Conservation (phyloP, 2,329 filamentous ascomycete genomes). For the Talaromyces sp. region DNA sequence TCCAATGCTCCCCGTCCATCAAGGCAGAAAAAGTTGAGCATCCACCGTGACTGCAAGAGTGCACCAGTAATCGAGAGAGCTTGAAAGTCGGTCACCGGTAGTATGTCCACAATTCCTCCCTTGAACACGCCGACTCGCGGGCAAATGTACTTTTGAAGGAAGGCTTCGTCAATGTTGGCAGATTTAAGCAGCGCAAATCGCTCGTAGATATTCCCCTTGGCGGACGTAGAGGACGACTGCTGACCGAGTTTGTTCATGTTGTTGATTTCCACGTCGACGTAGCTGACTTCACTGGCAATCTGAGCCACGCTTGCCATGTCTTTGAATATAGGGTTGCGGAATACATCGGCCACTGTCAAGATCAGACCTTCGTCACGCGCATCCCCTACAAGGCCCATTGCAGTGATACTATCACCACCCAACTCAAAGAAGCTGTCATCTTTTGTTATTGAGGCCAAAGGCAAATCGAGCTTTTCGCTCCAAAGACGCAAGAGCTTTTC, state of each 20-base stretch:
- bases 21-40: slow-evolving; percentile 54
- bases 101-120: slow-evolving; percentile 51
- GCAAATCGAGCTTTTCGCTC: slow-evolving; percentile 31
- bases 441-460: slow-evolving; percentile 26
- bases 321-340: slow-evolving; percentile 37
- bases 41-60: slow-evolving; percentile 36
- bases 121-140: slow-evolving; percentile 48
- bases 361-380: slow-evolving; percentile 35
- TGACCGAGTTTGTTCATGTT: slow-evolving; percentile 15
- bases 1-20: slow-evolving; percentile 42
- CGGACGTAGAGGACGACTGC: slow-evolving; percentile 11
- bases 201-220: slow-evolving; percentile 8
- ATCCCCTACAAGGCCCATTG: slow-evolving; percentile 38
- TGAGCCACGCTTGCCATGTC: slow-evolving; percentile 32
- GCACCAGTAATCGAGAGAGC: slow-evolving; percentile 32
- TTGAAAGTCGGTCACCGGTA: slow-evolving; percentile 51
- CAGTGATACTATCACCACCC: slow-evolving; percentile 37
- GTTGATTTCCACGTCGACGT: slow-evolving; percentile 15
- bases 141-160: slow-evolving; percentile 46
- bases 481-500: slow-evolving; percentile 34
- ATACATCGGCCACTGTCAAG: slow-evolving; percentile 41
- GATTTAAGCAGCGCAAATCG: slow-evolving; percentile 13
- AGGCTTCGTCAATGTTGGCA: slow-evolving; percentile 20
- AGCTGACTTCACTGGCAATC: slow-evolving; percentile 15
- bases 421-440: slow-evolving; percentile 40